phyloP scores from a whole-genome alignment of 495 filamentous ascomycete genomes.

The Aspergillus incahuasiensis region DNA sequence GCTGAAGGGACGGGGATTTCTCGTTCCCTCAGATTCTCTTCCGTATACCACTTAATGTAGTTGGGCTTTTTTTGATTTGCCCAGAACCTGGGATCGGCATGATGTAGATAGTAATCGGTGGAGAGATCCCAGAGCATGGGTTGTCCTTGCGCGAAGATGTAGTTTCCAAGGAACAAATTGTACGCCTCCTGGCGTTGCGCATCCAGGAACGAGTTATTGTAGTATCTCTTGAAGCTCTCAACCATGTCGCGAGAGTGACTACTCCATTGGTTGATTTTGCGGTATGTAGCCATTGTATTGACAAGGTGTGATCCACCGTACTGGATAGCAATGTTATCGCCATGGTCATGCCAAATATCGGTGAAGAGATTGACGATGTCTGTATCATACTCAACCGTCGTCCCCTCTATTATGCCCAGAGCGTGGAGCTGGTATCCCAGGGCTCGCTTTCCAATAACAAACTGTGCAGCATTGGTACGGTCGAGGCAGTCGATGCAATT shows the following conservation, averaged over 20 bases:
- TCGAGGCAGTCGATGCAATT: slow-evolving; percentile 98
- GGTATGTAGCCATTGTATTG: slow-evolving; percentile 98
- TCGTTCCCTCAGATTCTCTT: slow-evolving; percentile 60
- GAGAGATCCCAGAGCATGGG: slow-evolving; percentile 97
- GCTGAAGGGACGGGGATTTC: slow-evolving; percentile 51
- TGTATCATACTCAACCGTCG: slow-evolving; percentile 83
- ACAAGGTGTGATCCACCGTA: slow-evolving; percentile 97
- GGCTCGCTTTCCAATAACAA: slow-evolving; percentile 95
- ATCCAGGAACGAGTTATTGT: slow-evolving; percentile 97
- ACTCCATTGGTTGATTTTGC: slow-evolving; percentile 98
- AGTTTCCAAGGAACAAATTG: slow-evolving; percentile 96
- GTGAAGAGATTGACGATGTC: slow-evolving; percentile 95
- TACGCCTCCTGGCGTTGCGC: slow-evolving; percentile 96
- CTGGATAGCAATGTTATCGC: slow-evolving; percentile 94
- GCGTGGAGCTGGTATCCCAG: slow-evolving; percentile 91
- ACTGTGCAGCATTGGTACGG: slow-evolving; percentile 94
- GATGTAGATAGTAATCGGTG: slow-evolving; percentile 96
- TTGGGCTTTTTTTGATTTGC: slow-evolving; percentile 58
- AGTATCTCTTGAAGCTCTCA: slow-evolving; percentile 97
- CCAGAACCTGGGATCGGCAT: slow-evolving; percentile 73
- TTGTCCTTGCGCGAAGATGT: slow-evolving; percentile 83
- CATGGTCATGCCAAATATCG: slow-evolving; percentile 93
- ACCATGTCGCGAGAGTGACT: slow-evolving; percentile 98
- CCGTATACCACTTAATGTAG: slow-evolving; percentile 86
- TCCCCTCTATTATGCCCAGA: slow-evolving; percentile 76